Evolutionary conservation across 768 basidiomycete genomes (phyloP).

Genomic region (Russula dissimulans): DNA sequence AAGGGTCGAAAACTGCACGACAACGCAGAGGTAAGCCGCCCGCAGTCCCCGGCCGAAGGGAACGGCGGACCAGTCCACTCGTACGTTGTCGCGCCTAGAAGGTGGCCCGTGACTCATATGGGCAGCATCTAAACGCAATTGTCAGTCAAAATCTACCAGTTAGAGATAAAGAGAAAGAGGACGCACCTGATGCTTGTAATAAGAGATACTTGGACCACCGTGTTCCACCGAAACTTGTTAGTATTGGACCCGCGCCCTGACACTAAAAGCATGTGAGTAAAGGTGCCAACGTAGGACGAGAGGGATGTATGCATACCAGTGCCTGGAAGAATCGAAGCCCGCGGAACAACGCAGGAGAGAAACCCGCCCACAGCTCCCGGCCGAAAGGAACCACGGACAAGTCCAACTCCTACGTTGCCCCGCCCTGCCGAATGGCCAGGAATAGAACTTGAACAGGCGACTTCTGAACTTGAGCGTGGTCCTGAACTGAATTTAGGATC

Average conservation of each 20-base stretch:
- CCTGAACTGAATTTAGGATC: background rate
- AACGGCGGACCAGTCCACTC: too few relatives aligned
- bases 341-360: conserved; percentile 5
- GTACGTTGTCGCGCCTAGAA: too few relatives aligned
- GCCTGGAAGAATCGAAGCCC: background rate
- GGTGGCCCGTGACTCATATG: too few relatives aligned
- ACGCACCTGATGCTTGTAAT: too few relatives aligned
- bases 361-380: conserved; percentile 6
- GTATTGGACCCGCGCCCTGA: background rate
- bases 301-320: background rate
- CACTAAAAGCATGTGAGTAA: background rate
- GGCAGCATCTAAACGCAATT: too few relatives aligned
- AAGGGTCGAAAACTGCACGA: too few relatives aligned
- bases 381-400: conserved; percentile 12
- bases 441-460: background rate
- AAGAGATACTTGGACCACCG: too few relatives aligned
- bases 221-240: too few relatives aligned
- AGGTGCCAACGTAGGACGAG: background rate
- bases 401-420: background rate
- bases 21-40: too few relatives aligned
- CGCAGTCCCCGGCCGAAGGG: too few relatives aligned
- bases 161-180: too few relatives aligned
- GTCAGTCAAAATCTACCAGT: too few relatives aligned
- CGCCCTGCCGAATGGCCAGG: background rate
- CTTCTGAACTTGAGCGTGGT: background rate